phyloP scores from a whole-genome alignment of 2,329 filamentous ascomycete genomes.

The Trichoderma semiorbis region DNA sequence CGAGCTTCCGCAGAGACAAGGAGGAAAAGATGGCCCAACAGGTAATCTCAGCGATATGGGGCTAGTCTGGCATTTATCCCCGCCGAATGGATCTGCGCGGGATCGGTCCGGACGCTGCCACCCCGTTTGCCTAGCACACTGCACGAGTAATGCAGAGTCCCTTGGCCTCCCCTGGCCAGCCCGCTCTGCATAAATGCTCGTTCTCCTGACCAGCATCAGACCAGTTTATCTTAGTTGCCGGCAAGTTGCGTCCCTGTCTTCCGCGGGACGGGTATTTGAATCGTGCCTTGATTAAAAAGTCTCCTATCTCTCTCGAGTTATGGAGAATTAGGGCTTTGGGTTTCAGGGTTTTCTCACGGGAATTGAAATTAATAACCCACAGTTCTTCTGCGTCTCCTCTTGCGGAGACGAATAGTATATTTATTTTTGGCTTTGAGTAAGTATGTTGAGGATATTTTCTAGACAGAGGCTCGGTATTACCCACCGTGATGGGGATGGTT shows the following conservation, averaged over 20 bases:
- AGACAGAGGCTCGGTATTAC: background rate
- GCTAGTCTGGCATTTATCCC: slow-evolving; percentile 1
- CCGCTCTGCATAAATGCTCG: background rate
- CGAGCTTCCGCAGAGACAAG: background rate
- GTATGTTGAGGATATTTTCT: background rate
- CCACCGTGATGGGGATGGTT: background rate
- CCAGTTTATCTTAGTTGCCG: background rate
- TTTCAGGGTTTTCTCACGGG: background rate
- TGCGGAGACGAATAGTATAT: background rate
- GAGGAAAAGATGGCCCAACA: background rate
- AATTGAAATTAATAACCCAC: background rate
- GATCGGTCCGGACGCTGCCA: slow-evolving; percentile 11
- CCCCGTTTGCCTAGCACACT: background rate
- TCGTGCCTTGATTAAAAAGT: background rate
- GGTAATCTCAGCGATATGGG: background rate
- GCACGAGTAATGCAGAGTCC: slow-evolving; percentile 5
- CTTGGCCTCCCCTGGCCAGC: background rate
- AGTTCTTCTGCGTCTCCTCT: background rate
- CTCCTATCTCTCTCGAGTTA: background rate
- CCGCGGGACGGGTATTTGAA: background rate
- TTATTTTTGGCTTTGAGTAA: background rate
- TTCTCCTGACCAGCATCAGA: slow-evolving; percentile 13
- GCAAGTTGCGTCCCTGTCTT: background rate
- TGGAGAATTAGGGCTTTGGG: background rate
- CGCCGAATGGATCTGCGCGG: slow-evolving; percentile 17